phyloP scores from a whole-genome alignment of 495 filamentous ascomycete genomes.

The Podospora tetraspora region DNA sequence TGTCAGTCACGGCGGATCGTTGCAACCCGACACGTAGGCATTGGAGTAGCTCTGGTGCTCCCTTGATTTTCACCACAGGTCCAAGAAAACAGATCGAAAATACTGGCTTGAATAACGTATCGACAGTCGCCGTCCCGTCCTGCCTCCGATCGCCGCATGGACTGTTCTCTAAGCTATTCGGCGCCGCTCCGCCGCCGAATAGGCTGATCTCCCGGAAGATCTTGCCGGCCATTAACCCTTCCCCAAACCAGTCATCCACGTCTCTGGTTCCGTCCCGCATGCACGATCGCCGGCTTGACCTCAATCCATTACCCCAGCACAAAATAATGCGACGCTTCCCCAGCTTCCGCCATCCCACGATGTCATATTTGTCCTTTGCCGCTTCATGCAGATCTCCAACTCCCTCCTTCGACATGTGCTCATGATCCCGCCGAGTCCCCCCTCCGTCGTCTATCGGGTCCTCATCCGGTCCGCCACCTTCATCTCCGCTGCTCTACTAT shows the following conservation, averaged over 20 bases:
- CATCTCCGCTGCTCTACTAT: conserved; percentile 54
- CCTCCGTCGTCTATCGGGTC: conserved; percentile 12
- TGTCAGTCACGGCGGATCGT: not conserved
- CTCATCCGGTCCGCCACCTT: conserved; percentile 41
- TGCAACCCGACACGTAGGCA: not conserved
- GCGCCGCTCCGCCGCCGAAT: not conserved
- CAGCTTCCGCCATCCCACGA: not conserved
- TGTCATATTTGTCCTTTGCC: not conserved
- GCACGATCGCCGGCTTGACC: not conserved
- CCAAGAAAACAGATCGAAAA: not conserved
- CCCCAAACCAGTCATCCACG: not conserved
- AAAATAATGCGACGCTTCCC: conserved; percentile 1
- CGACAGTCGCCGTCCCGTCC: not conserved
- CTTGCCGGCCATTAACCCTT: not conserved
- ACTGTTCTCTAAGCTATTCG: not conserved
- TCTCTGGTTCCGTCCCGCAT: conserved; percentile 7
- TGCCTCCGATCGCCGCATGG: not conserved
- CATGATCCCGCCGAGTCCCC: not conserved
- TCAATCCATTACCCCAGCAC: not conserved
- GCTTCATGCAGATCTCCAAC: not conserved
- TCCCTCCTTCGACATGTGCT: not conserved
- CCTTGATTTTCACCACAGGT: not conserved
- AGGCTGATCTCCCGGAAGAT: conserved; percentile 6
- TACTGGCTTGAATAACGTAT: not conserved
- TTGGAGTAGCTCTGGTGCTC: not conserved